phyloP scores from a whole-genome alignment of 306 rosid genomes.

The Lathyrus oleraceus region DNA sequence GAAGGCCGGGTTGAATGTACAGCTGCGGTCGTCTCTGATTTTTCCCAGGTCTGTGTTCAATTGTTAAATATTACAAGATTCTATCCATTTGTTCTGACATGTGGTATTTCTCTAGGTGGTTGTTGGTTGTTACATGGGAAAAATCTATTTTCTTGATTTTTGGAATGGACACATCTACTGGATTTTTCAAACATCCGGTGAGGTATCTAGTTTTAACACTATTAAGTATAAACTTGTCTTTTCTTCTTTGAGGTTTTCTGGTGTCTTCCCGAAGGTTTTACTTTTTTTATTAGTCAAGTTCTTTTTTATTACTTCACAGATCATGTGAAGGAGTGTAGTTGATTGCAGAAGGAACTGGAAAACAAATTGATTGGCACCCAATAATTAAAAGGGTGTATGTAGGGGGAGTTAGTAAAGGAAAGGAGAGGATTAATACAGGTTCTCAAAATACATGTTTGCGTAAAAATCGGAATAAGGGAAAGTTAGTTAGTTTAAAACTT shows the following conservation, averaged over 20 bases:
- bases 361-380: neutral
- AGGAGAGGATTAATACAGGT: too few species aligned
- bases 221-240: constrained; percentile 20
- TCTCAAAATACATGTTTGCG: too few species aligned
- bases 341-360: constrained; percentile 16
- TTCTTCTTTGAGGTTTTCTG: constrained; percentile 36
- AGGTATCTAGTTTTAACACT: constrained; percentile 53
- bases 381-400: neutral
- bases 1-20: constrained; percentile 92
- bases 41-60: constrained; percentile 68
- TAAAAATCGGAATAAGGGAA: too few species aligned
- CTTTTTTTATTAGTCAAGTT: constrained; percentile 11
- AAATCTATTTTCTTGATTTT: constrained; percentile 77
- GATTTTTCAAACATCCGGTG: constrained; percentile 83
- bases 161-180: constrained; percentile 66
- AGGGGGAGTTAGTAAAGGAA: too few species aligned
- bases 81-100: constrained; percentile 35
- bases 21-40: constrained; percentile 73
- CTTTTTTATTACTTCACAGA: neutral
- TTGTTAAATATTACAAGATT: constrained; percentile 17
- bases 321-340: constrained; percentile 22
- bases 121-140: constrained; percentile 91
- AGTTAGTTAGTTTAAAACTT: too few species aligned
- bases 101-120: constrained; percentile 60
- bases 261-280: constrained; percentile 12